Evolutionary conservation across 2,329 filamentous ascomycete species (phyloP), one percentile per base, ranked within the genome.

Genomic region (Pyrenochaeta sp.): DNA sequence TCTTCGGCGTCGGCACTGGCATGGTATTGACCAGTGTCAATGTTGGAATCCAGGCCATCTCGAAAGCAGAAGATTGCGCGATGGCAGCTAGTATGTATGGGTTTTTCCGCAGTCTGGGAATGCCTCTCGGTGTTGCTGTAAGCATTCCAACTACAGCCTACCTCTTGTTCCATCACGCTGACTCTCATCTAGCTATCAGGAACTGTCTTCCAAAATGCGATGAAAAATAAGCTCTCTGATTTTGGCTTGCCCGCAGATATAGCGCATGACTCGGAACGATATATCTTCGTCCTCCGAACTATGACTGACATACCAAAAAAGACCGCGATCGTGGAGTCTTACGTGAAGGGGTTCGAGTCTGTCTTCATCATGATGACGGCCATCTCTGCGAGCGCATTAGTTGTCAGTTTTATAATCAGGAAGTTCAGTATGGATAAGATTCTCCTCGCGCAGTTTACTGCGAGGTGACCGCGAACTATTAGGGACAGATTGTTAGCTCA

Each of bases 51-150:
- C 79, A 81, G 50, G 78, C 75, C 15, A 70, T 78, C 36, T 71
- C 75, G 4, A 65, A 65, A 42, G 56, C 66, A 0, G 70, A 75
- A 40, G 70, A 80, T 43, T 63, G 61, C 25, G 72, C 69, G 1
- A 69, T 74, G 36, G 76, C 81, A 1, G 72, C 73, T 0, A 70
- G 68, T 32, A 79, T 77, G 77, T 80, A 77, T 59, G 72, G 67
- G 1, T 77, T 78, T 60, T 68, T 77, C 12, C 74, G 73, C 24
- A 77, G 74, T 5, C 72, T 82, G 54, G 81, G 82, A 1, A 81
- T 81, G 80, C 76, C 77, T 10, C 57, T 81, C 25, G 81, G 81
- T 9, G 73, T 83, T 5, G 78, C 79, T 32, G 58, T 72, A 62
- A 57, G 56, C 56, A 4, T 8, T 10, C n/a, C 15, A 30, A 2